Conservation (phyloP, 345 rosid genomes). For the Gynandropsis gynandra region DNA sequence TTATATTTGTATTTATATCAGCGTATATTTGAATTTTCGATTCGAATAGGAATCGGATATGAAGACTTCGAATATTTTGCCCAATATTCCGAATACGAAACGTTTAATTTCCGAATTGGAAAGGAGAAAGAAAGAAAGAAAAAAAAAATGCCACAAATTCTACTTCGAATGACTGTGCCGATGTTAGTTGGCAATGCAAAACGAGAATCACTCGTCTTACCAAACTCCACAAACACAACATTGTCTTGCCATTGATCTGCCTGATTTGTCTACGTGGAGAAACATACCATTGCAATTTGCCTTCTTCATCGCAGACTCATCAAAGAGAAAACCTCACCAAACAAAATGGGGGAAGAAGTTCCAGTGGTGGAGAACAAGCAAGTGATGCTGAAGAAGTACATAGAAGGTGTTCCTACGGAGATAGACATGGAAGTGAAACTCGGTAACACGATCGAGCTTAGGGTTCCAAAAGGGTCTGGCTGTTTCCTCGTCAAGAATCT, state of each 20-base stretch:
- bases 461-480: constrained; percentile 28
- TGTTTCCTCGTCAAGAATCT: constrained; percentile 38
- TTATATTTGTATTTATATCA: no score
- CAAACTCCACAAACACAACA: constrained; percentile 15
- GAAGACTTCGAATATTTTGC: no score
- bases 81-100: no score
- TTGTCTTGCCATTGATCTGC: no score
- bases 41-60: no score
- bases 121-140: background rate
- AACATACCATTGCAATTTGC: background rate
- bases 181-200: no score
- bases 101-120: no score
- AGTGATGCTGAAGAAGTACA: constrained; percentile 29
- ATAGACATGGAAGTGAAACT: constrained; percentile 29
- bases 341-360: constrained; percentile 12
- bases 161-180: background rate
- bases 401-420: constrained; percentile 30
- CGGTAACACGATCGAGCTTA: constrained; percentile 21
- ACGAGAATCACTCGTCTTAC: constrained; percentile 22
- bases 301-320: constrained; percentile 1
- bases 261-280: no score
- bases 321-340: background rate
- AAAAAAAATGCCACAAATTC: background rate
- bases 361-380: constrained; percentile 28
- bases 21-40: no score